Evolutionary conservation across 73 alveolate genomes (phyloP).

Genomic region (Strombidium stylifer): DNA sequence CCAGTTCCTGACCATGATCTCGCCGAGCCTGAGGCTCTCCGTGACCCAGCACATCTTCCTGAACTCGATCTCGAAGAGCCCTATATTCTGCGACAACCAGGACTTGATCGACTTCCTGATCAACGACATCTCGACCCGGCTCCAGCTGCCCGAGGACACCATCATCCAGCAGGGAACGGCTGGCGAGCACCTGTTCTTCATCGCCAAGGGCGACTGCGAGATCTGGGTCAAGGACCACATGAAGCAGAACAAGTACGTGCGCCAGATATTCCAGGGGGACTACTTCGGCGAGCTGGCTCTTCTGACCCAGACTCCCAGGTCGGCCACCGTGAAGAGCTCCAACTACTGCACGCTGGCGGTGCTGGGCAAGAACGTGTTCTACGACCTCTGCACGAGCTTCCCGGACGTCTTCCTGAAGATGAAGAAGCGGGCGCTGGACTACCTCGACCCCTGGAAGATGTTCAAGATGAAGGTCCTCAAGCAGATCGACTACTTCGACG

Average conservation of each 20-base stretch:
- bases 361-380: constrained; percentile 67
- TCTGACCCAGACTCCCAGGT: constrained; percentile 77
- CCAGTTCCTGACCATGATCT: constrained; percentile 32
- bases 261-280: constrained; percentile 77
- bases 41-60: constrained; percentile 50
- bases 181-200: constrained; percentile 36
- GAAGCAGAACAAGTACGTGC: constrained; percentile 53
- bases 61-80: no score
- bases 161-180: constrained; percentile 46
- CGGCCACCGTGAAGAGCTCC: constrained; percentile 90
- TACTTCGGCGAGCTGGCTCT: constrained; percentile 97
- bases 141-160: constrained; percentile 57
- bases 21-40: constrained; percentile 58
- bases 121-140: constrained; percentile 6
- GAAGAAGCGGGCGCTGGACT: no score
- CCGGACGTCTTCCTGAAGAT: constrained; percentile 38
- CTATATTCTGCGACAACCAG: constrained; percentile 26
- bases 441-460: no score
- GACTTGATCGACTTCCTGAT: constrained; percentile 34
- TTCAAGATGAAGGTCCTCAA: no score
- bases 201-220: constrained; percentile 66
- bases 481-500: no score
- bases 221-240: constrained; percentile 34
- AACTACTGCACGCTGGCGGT: constrained; percentile 83
- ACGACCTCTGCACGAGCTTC: constrained; percentile 58